Evolutionary conservation across 2,329 filamentous ascomycete genomes (phyloP).

Genomic region (Trichoderma aggressivum): DNA sequence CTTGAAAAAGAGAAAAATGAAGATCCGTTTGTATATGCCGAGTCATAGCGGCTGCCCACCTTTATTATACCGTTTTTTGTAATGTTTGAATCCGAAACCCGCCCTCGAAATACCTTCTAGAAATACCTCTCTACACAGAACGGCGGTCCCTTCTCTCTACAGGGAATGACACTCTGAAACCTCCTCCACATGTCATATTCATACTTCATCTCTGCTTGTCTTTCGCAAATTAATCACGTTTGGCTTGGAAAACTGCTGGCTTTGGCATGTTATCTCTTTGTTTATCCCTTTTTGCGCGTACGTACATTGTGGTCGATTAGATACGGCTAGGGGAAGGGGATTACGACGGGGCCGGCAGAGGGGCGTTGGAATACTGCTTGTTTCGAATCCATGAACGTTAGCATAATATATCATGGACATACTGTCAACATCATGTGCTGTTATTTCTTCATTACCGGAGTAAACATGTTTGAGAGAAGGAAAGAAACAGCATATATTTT

Average conservation of each 20-base stretch:
- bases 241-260: not conserved
- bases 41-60: not conserved
- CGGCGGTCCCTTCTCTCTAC: not conserved
- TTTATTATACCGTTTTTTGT: constrained; percentile 6
- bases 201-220: not conserved
- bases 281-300: not conserved
- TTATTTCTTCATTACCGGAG: not conserved
- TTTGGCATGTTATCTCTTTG: not conserved
- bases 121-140: not conserved
- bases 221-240: not conserved
- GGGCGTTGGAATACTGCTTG: not conserved
- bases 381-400: not conserved
- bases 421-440: not conserved
- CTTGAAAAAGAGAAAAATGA: not conserved
- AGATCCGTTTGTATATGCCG: constrained; percentile 8
- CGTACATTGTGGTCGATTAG: not conserved
- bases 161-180: not conserved
- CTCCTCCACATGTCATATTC: not conserved
- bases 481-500: not conserved
- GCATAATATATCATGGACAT: not conserved
- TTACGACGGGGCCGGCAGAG: not conserved
- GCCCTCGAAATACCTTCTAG: not conserved
- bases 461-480: not conserved
- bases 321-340: not conserved
- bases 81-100: constrained; percentile 1